Base-by-base conservation (phyloP, 768 basidiomycete species). In the Amanita subjunquillea region DNA sequence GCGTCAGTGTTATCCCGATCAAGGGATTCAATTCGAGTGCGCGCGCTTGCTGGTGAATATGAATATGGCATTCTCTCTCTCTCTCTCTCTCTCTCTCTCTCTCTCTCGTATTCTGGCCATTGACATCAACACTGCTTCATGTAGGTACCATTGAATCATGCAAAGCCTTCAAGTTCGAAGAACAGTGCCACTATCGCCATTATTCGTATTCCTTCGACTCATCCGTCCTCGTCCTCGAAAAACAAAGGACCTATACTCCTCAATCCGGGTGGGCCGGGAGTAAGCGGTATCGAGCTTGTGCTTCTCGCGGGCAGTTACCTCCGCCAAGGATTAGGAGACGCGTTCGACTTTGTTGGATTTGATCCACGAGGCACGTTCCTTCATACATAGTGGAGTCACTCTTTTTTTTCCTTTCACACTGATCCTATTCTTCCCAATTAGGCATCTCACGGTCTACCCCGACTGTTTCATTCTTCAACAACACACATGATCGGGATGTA, bases 331-430 rank as follows among this genome's bases (percentile, higher is more conserved):
- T 41, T 77, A 3, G 75, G 75, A 3, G 67, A 70, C 12, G 61
- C 69, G 41, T 78, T 72, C 54, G 74, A 78, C 49, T 56, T 76
- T 3, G 65, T 78, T 9, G 67, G 72, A 3, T 76, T 76, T 56
- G 76, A 78, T 57, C 74, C 74, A 6, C 38, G 48, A 23, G 48
- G 48, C 22, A 61, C 67, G 29, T 59, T 59, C 22, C 17, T 29
- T n/a, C n/a, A 3, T 40, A n/a, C n/a, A n/a, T 20, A 15, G 6
- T 37, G 38, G 15, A 15, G 29, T 22, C 15, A 4, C 39, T 20
- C 8, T 45, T 9, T 3, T 2, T 3, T 45, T 25, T 8, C 22
- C 17, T 10, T n/a, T n/a, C n/a, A n/a, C n/a, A n/a, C n/a, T n/a
- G n/a, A n/a, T n/a, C n/a, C n/a, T n/a, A n/a, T n/a, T n/a, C n/a